phyloP scores from a whole-genome alignment of 768 basidiomycete species.

The Auriscalpium orientale region DNA sequence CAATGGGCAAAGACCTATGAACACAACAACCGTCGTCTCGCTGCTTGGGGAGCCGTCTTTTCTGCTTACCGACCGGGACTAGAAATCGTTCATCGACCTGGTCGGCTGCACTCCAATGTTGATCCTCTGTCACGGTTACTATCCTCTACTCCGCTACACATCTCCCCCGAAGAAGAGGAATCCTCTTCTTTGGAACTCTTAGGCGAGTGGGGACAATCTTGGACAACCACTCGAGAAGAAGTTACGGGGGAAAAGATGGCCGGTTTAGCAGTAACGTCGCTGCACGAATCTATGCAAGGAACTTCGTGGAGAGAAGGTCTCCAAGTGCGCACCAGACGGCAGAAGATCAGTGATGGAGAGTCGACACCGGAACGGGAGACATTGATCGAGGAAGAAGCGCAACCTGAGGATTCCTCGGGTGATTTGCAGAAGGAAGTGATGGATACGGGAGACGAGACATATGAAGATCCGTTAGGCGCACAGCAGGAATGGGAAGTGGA shows the following conservation, averaged over 20 bases:
- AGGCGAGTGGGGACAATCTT: background rate
- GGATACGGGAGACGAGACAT: background rate
- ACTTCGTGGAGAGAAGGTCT: too few species aligned
- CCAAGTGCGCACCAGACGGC: too few species aligned
- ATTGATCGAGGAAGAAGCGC: too few species aligned
- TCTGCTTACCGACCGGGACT: slow-evolving; percentile 23
- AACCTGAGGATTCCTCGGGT: too few species aligned
- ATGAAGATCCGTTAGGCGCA: background rate
- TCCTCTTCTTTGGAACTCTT: background rate
- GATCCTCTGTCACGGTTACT: slow-evolving; percentile 19
- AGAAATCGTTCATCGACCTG: slow-evolving; percentile 25
- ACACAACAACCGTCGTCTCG: slow-evolving; percentile 18
- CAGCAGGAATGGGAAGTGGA: background rate
- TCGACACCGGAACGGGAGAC: too few species aligned
- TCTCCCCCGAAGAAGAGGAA: background rate
- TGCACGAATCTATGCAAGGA: too few species aligned
- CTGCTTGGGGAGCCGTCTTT: slow-evolving; percentile 27
- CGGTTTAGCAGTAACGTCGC: too few species aligned
- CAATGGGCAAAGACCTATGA: slow-evolving; percentile 19
- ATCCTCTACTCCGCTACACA: background rate
- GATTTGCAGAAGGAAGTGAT: too few species aligned
- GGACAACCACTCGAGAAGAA: too few species aligned
- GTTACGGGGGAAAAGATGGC: too few species aligned
- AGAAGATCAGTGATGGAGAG: too few species aligned
- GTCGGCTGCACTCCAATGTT: slow-evolving; percentile 26